Evolutionary conservation across 352 stramenopile genomes (phyloP).

Genomic region (Phytophthora kernoviae): DNA sequence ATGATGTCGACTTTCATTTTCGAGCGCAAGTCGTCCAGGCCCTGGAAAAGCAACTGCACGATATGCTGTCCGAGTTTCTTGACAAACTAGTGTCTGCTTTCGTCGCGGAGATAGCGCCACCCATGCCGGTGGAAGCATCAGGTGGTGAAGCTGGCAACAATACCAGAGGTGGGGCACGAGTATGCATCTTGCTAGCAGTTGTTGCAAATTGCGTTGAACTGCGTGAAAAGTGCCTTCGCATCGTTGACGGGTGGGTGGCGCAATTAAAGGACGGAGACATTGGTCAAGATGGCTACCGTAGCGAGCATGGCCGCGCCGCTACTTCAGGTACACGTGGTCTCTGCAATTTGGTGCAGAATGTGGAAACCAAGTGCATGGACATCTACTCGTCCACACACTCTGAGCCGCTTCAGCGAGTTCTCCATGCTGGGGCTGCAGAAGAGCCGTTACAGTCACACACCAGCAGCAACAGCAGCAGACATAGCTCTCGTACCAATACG

Average conservation of each 20-base stretch:
- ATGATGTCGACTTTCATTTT: slow-evolving; percentile 28
- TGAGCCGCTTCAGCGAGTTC: slow-evolving; percentile 50
- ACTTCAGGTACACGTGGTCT: slow-evolving; percentile 33
- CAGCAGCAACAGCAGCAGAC: slow-evolving; percentile 24
- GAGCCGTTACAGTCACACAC: slow-evolving; percentile 40
- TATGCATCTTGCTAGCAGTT: slow-evolving; percentile 69
- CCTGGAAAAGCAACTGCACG: slow-evolving; percentile 49
- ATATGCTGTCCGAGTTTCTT: slow-evolving; percentile 60
- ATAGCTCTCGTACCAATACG: slow-evolving; percentile 35
- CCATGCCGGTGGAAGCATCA: slow-evolving; percentile 36
- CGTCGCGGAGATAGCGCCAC: slow-evolving; percentile 38
- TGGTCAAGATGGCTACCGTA: slow-evolving; percentile 17
- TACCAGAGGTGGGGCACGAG: slow-evolving; percentile 35
- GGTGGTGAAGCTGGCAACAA: slow-evolving; percentile 19
- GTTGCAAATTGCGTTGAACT: slow-evolving; percentile 77
- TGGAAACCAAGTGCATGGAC: slow-evolving; percentile 63
- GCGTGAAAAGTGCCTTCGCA: slow-evolving; percentile 54
- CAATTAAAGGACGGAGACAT: slow-evolving; percentile 39
- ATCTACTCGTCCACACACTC: slow-evolving; percentile 64
- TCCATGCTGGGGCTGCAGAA: slow-evolving; percentile 52
- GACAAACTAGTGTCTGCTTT: slow-evolving; percentile 54
- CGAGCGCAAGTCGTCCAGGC: slow-evolving; percentile 34
- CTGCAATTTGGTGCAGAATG: slow-evolving; percentile 43
- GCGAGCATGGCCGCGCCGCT: slow-evolving; percentile 25
- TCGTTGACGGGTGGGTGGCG: slow-evolving; percentile 51